These are phyloP conservation scores for Globisporangium takayamanum DNA, from an alignment of 352 stramenopile genomes.

Conservation along the genomic window DNA sequence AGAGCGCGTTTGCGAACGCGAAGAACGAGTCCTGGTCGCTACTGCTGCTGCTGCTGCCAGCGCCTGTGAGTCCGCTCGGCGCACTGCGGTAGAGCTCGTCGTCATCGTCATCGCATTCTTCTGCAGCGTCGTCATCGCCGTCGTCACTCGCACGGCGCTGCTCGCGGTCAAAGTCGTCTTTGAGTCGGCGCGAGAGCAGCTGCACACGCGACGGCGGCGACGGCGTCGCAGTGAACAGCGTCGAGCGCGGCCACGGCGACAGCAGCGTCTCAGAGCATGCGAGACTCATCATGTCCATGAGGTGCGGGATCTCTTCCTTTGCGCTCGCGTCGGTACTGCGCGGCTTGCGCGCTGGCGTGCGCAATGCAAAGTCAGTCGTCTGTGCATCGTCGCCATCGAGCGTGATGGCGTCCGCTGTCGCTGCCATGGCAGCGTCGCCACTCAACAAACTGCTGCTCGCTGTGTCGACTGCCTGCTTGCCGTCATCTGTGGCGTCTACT, in stretches of 20 bases:
- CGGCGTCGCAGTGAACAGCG: slow-evolving; percentile 14
- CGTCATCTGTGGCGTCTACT: too few species aligned
- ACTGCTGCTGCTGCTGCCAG: slow-evolving; percentile 1
- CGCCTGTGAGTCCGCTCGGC: slow-evolving; percentile 26
- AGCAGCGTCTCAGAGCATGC: slow-evolving; percentile 7
- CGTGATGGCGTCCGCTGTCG: background rate
- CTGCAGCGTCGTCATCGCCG: slow-evolving; percentile 12
- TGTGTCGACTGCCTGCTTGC: too few species aligned
- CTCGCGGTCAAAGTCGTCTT: slow-evolving; percentile 29
- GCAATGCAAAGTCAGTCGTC: background rate
- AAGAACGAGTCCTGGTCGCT: slow-evolving; percentile 76
- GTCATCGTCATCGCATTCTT: slow-evolving; percentile 9
- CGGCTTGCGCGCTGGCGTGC: slow-evolving; percentile 14
- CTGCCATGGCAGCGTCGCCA: too few species aligned
- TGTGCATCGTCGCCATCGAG: slow-evolving; percentile 6
- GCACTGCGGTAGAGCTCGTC: slow-evolving; percentile 34
- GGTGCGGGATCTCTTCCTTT: slow-evolving; percentile 15
- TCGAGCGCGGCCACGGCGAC: slow-evolving; percentile 15
- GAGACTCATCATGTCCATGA: slow-evolving; percentile 15
- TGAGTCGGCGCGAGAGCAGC: slow-evolving; percentile 26
- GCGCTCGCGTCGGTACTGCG: background rate
- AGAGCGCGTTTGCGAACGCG: slow-evolving; percentile 72
- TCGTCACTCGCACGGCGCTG: slow-evolving; percentile 13
- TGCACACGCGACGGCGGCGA: slow-evolving; percentile 25
- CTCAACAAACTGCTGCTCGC: too few species aligned